Conservation (phyloP, 306 rosid genomes). For the Cucurbita ficifolia region DNA sequence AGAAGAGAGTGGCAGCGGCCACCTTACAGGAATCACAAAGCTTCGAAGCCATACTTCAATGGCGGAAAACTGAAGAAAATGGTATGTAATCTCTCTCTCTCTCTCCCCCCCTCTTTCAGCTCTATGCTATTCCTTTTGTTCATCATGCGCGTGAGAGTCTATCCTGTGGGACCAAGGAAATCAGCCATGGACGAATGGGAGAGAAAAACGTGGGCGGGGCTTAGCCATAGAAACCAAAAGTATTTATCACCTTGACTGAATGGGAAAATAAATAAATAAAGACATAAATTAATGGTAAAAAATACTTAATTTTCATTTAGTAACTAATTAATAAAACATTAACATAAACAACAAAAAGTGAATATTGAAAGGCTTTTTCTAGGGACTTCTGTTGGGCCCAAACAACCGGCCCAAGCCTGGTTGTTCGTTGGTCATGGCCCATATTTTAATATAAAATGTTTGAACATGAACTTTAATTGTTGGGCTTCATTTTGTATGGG, state of each 20-base stretch:
- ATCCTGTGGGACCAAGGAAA: conserved; percentile 39
- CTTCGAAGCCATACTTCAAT: conserved; percentile 49
- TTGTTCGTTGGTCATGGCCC: background rate
- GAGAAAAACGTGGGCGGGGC: conserved; percentile 19
- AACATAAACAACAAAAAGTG: no score
- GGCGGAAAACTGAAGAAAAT: background rate
- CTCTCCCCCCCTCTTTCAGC: background rate
- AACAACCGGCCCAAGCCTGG: background rate
- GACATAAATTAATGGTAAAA: background rate
- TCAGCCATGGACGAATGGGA: conserved; percentile 14
- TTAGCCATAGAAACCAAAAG: conserved; percentile 28
- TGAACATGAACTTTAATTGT: no score
- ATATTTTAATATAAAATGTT: background rate
- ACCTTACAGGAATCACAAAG: conserved; percentile 91
- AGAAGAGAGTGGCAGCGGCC: conserved; percentile 65
- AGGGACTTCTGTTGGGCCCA: background rate
- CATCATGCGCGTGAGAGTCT: conserved; percentile 12
- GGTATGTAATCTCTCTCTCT: background rate
- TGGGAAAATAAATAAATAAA: background rate
- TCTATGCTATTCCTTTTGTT: background rate
- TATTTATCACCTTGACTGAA: background rate
- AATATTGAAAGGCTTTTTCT: background rate
- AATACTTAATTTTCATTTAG: no score
- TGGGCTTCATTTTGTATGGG: no score
- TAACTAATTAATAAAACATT: no score